Percentiles rank a stretch among this genome's conserved stretches.
These are phyloP conservation scores for Solanum sparsipilum DNA, from an alignment of 257 asterid genomes.

Conservation along the genomic window DNA sequence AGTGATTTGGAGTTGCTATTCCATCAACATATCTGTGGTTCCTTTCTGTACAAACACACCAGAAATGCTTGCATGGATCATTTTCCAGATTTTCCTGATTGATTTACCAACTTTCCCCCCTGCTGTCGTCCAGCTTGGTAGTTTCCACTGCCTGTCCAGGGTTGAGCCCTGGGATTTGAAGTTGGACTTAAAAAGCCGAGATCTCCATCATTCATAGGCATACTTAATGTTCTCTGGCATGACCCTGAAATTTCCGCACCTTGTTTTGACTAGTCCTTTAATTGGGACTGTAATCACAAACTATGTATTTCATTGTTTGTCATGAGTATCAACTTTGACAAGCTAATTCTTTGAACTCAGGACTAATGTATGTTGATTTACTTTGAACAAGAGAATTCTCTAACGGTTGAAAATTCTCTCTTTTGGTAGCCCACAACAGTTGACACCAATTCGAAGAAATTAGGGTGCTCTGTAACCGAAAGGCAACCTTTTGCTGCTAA, in stretches of 20 bases:
- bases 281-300: background rate
- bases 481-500: slow-evolving; percentile 7
- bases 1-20: background rate
- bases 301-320: background rate
- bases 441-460: slow-evolving; percentile 16
- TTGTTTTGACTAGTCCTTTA: background rate
- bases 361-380: background rate
- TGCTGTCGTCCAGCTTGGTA: background rate
- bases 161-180: background rate
- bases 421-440: slow-evolving; percentile 27
- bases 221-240: background rate
- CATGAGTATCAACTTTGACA: background rate
- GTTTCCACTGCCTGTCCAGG: background rate
- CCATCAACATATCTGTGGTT: background rate
- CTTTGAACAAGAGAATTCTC: background rate
- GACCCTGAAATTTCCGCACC: background rate
- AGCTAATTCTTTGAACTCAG: background rate
- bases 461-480: background rate
- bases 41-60: background rate
- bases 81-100: background rate
- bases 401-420: slow-evolving; percentile 6
- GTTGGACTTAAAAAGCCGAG: background rate
- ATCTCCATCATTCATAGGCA: background rate
- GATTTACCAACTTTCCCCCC: background rate
- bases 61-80: background rate